Conservation (phyloP, 305 asterid species). For the Rubia balearica region DNA sequence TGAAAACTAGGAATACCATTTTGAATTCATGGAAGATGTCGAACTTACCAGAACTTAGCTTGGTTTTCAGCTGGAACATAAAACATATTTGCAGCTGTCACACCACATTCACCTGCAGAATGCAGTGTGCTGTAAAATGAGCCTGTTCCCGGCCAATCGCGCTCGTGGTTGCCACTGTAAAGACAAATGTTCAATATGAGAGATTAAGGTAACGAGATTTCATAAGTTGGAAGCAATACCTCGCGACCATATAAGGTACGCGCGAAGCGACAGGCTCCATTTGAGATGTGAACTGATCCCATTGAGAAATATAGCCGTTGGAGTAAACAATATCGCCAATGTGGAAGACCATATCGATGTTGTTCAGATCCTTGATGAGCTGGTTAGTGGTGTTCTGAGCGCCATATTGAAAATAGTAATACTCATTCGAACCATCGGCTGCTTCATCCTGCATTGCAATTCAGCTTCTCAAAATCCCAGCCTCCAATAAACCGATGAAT, state of each 20-base stretch:
- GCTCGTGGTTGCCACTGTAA: slow-evolving; percentile 92
- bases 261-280: slow-evolving; percentile 81
- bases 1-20: not conserved
- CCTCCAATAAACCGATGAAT: not conserved
- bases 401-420: slow-evolving; percentile 69
- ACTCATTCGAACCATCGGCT: slow-evolving; percentile 85
- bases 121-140: slow-evolving; percentile 73
- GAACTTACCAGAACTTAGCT: slow-evolving; percentile 73
- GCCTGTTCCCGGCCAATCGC: slow-evolving; percentile 94
- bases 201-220: too few species aligned
- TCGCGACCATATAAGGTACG: slow-evolving; percentile 92
- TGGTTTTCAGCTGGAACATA: slow-evolving; percentile 85
- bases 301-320: slow-evolving; percentile 84
- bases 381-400: slow-evolving; percentile 82
- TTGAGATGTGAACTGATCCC: slow-evolving; percentile 98
- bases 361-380: slow-evolving; percentile 58
- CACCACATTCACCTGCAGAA: slow-evolving; percentile 98
- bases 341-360: slow-evolving; percentile 80
- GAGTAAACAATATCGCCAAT: slow-evolving; percentile 90
- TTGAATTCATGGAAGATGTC: not conserved
- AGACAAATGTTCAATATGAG: not conserved
- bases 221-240: slow-evolving; percentile 27
- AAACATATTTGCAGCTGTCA: slow-evolving; percentile 67
- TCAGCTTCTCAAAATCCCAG: not conserved
- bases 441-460: slow-evolving; percentile 53